These are phyloP conservation scores for Talaromyces sp. DNA, from an alignment of 2,329 filamentous ascomycete species.

Conservation along the genomic window DNA sequence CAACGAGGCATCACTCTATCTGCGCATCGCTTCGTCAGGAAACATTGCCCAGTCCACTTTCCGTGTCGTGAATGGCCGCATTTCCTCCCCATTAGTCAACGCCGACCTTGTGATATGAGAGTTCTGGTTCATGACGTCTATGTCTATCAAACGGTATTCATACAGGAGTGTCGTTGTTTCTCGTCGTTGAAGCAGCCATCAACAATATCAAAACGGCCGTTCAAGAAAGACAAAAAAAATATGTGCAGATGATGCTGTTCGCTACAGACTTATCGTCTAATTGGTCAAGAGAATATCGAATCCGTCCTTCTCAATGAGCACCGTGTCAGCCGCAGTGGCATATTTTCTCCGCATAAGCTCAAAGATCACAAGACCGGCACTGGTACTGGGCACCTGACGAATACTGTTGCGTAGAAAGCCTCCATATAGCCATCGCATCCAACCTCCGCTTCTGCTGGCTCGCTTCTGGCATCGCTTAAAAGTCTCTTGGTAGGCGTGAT, in stretches of 20 bases:
- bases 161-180: not conserved
- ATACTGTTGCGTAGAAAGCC: constrained; percentile 55
- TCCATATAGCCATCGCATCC: constrained; percentile 53
- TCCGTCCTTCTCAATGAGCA: constrained; percentile 54
- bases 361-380: constrained; percentile 60
- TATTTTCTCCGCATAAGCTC: constrained; percentile 60
- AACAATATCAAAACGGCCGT: not conserved
- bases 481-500: constrained; percentile 57
- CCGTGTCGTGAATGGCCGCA: not conserved
- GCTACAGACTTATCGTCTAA: constrained; percentile 10
- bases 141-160: not conserved
- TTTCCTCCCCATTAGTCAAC: not conserved
- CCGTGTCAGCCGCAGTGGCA: constrained; percentile 48
- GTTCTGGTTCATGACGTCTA: not conserved
- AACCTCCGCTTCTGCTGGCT: constrained; percentile 50
- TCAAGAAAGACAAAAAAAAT: not conserved
- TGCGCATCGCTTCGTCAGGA: not conserved
- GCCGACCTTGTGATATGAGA: not conserved
- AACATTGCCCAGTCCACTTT: not conserved
- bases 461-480: constrained; percentile 50
- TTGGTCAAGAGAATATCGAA: constrained; percentile 56
- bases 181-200: not conserved
- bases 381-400: constrained; percentile 59
- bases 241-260: constrained; percentile 5
- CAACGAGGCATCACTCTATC: not conserved